Evolutionary conservation across 768 basidiomycete genomes (phyloP).

Genomic region (Lanmaoa rubissima): DNA sequence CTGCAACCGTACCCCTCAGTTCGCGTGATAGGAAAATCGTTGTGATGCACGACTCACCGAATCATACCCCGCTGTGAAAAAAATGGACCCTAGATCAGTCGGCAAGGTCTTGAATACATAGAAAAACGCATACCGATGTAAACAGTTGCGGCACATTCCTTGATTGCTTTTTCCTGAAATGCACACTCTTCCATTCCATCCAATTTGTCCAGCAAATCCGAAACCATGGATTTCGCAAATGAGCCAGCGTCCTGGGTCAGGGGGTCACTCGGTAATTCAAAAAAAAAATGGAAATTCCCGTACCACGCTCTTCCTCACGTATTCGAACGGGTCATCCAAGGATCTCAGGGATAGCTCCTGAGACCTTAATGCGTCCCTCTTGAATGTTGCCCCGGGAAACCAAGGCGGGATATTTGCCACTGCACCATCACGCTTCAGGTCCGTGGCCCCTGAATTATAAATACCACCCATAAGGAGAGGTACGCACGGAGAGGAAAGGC

Average conservation of each 20-base stretch:
- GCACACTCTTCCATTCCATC: constrained; percentile 15
- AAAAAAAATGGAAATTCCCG: neutral
- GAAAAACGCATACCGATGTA: constrained; percentile 26
- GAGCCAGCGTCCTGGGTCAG: constrained; percentile 22
- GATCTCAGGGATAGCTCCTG: constrained; percentile 24
- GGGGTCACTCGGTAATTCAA: neutral
- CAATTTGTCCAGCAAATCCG: constrained; percentile 22
- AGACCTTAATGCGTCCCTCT: constrained; percentile 27
- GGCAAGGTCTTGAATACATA: neutral
- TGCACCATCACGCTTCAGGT: constrained; percentile 9
- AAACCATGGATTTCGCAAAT: constrained; percentile 30
- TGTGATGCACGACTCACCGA: constrained; percentile 13
- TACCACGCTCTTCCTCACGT: constrained; percentile 27
- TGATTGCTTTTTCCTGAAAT: constrained; percentile 25
- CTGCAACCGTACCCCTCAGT: constrained; percentile 7
- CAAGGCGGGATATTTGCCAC: constrained; percentile 29
- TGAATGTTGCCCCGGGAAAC: constrained; percentile 32
- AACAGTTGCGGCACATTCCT: constrained; percentile 29
- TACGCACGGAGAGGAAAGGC: constrained; percentile 31
- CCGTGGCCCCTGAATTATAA: neutral
- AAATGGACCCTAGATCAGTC: neutral
- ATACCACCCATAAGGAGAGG: neutral
- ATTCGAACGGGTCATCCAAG: constrained; percentile 29
- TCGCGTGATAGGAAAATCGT: neutral
- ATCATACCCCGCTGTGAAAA: constrained; percentile 27